phyloP scores from a whole-genome alignment of 306 rosid species.

The Pterocarpus macrocarpus region DNA sequence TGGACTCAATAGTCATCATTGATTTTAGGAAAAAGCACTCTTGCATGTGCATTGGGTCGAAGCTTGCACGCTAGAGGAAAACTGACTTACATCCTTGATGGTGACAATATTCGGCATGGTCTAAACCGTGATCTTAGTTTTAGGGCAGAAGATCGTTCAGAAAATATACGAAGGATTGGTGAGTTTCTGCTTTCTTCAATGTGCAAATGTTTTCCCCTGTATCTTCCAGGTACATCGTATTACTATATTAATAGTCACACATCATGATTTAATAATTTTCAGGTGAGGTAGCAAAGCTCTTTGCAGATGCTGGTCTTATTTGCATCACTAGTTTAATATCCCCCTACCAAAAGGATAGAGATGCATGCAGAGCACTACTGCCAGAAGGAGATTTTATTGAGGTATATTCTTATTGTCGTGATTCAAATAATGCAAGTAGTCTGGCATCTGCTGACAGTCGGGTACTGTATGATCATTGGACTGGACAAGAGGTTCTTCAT shows the following conservation, averaged over 20 bases:
- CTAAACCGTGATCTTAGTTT: conserved; percentile 91
- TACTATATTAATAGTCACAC: conserved; percentile 17
- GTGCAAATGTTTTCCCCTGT: not conserved
- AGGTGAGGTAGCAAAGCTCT: conserved; percentile 98
- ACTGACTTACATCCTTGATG: conserved; percentile 87
- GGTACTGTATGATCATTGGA: conserved; percentile 38
- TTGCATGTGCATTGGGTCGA: conserved; percentile 92
- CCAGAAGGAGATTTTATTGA: conserved; percentile 91
- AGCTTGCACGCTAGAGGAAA: conserved; percentile 83
- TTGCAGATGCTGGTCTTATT: conserved; percentile 97
- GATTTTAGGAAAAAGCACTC: conserved; percentile 87
- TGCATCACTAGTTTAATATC: conserved; percentile 95
- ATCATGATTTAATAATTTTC: conserved; percentile 40
- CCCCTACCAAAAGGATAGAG: conserved; percentile 90
- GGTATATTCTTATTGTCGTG: conserved; percentile 55
- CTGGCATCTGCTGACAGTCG: conserved; percentile 34
- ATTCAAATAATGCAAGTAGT: conserved; percentile 26
- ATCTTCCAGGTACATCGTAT: conserved; percentile 6
- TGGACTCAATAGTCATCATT: conserved; percentile 37
- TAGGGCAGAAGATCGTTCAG: conserved; percentile 88
- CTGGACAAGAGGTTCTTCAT: conserved; percentile 41
- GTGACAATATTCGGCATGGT: conserved; percentile 98
- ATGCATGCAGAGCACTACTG: conserved; percentile 84
- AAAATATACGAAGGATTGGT: conserved; percentile 95
- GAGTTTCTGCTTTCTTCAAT: conserved; percentile 38